These are phyloP conservation scores for Amoebophrya sp. DNA, from an alignment of 169 alveolate genomes.

Conservation along the genomic window DNA sequence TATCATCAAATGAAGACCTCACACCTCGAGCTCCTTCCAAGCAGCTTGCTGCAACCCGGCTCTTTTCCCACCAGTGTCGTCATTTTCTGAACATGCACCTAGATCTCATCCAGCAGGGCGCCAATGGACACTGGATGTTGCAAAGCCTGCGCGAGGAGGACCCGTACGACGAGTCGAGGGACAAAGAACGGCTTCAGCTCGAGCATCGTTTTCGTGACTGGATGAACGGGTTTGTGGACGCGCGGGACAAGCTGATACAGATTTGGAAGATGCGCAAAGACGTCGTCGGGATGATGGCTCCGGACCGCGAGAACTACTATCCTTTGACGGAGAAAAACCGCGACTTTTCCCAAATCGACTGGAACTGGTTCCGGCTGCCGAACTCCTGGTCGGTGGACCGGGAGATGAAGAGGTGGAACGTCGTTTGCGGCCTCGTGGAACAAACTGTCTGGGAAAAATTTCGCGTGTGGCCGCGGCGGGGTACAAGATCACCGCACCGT, in stretches of 20 bases:
- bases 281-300: not conserved
- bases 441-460: not conserved
- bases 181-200: not conserved
- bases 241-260: not conserved
- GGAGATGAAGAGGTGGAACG: not conserved
- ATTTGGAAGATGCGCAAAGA: conserved; percentile 6
- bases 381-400: not conserved
- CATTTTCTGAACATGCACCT: not conserved
- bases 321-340: not conserved
- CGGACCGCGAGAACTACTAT: not conserved
- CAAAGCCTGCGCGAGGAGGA: not conserved
- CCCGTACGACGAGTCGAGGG: no score
- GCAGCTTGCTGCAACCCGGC: no score
- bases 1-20: no score
- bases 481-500: no score
- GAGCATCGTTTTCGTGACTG: not conserved
- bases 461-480: not conserved
- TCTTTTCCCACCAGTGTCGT: no score
- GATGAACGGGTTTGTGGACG: not conserved
- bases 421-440: not conserved
- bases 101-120: not conserved
- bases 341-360: not conserved
- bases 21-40: no score
- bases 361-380: conserved; percentile 14
- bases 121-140: not conserved